A percentile compares a stretch with the other conserved stretches of the same genome.
Evolutionary conservation across 768 basidiomycete species (phyloP).

Genomic region (Boletus reticulatus): DNA sequence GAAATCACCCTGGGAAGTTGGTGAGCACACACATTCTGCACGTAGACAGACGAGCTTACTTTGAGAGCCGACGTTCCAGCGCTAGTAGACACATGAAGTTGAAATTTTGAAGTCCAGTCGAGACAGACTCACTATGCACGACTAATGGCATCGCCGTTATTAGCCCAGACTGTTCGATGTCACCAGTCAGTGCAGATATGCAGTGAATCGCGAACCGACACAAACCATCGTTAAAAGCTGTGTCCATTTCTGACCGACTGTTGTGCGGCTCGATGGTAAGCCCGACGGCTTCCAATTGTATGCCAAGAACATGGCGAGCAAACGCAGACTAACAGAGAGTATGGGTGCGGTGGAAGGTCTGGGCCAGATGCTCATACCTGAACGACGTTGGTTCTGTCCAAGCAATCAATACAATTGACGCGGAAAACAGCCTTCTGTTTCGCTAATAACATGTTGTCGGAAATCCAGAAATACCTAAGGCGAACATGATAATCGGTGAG

Average conservation of each 20-base stretch:
- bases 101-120: background rate
- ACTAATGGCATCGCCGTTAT: conserved; percentile 95
- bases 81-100: conserved; percentile 40
- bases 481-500: conserved; percentile 1
- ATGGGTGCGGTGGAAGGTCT: conserved; percentile 2
- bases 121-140: conserved; percentile 66
- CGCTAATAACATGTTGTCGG: conserved; percentile 64
- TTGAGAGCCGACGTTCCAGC: conserved; percentile 97
- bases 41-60: conserved; percentile 40
- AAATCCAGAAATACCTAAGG: conserved; percentile 78
- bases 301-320: conserved; percentile 76
- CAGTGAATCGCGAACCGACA: background rate
- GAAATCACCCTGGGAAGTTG: conserved; percentile 66
- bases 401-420: conserved; percentile 93
- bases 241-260: conserved; percentile 60
- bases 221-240: conserved; percentile 76
- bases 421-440: conserved; percentile 86
- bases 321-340: conserved; percentile 72
- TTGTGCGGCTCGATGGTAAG: conserved; percentile 53
- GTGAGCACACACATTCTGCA: conserved; percentile 4
- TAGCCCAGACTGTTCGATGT: conserved; percentile 78
- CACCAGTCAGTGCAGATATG: background rate
- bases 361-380: conserved; percentile 47
- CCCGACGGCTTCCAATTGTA: conserved; percentile 72
- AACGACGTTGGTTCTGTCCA: conserved; percentile 94